Evolutionary conservation across 768 basidiomycete species (phyloP), one percentile per base, ranked within the genome.

Genomic region (Tricholoma sp.): DNA sequence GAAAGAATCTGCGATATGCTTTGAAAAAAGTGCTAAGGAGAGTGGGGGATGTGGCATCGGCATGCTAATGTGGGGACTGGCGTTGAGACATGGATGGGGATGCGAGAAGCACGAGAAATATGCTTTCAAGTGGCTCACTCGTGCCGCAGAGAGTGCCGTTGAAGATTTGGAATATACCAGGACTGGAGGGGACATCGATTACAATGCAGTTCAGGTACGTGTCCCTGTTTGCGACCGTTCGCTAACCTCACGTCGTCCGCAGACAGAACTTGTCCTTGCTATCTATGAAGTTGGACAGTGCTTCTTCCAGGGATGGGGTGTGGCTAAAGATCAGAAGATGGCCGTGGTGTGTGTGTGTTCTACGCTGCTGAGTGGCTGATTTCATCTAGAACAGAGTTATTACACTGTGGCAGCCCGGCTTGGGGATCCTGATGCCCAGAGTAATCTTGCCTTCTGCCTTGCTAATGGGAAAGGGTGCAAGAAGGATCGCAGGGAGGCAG

Each of bases 231-330:
- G 10, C 22, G 45, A 46, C 9, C 24, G 47, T 4, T 29, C 16
- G 16, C 18, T 2, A 31, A 16, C n/a, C 29, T 50, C n/a, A 50
- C 11, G 3, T 32, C 50, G 21, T 43, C 43, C 50, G 11, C 60
- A 92, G 84, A 83, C 78, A 21, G 93, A 95, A 69, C 80, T 96
- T 12, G 86, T 94, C 18, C 77, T 95, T 19, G 91, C 94, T 0
- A 89, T 95, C 47, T 91, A 94, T 66, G 94, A 95, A 72, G 91
- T 95, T 4, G 94, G 91, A 0, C 90, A 92, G 69, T 93, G 91
- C 67, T 96, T 94, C 72, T 90, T 89, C 67, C 90, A 92, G 52
- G 94, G 93, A 1, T 95, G 93, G 92, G 94, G 94, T 7, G 85
- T 92, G 11, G 67, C 73, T 27, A 91, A 91, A 68, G 91, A 95